phyloP scores from a whole-genome alignment of 225 moss, liverwort and hornwort species.

The Bryum argenteum region DNA sequence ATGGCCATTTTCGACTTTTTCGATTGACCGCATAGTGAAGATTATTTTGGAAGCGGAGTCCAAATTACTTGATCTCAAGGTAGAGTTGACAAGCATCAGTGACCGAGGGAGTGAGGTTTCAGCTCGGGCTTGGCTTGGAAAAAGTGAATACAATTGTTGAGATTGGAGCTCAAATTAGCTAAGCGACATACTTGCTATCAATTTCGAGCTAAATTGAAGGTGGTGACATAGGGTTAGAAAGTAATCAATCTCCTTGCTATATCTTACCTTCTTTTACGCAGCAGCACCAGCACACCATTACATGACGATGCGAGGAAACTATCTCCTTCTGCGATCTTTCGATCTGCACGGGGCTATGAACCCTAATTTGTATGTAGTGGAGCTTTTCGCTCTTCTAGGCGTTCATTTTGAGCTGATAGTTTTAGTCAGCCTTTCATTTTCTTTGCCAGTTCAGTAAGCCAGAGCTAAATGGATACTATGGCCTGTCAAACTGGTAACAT shows the following conservation, averaged over 20 bases:
- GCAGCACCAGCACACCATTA: constrained; percentile 15
- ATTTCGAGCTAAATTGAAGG: background rate
- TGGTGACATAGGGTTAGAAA: constrained; percentile 1
- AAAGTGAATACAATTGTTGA: constrained; percentile 1
- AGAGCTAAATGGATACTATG: constrained; percentile 14
- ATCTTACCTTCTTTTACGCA: background rate
- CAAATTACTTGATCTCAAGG: background rate
- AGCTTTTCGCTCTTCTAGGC: constrained; percentile 4
- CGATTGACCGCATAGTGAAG: background rate
- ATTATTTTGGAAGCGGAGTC: background rate
- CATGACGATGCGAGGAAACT: constrained; percentile 9
- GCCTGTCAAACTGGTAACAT: background rate
- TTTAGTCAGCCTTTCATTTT: background rate
- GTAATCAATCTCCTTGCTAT: background rate
- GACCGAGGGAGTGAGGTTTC: background rate
- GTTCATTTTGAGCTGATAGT: constrained; percentile 8
- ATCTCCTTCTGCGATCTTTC: constrained; percentile 12
- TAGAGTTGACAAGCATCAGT: background rate
- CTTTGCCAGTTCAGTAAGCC: background rate
- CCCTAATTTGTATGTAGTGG: constrained; percentile 31
- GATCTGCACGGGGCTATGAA: constrained; percentile 13
- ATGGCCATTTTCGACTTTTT: constrained; percentile 10
- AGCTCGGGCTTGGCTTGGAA: background rate
- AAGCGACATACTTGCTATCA: background rate
- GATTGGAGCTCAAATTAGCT: constrained; percentile 21